These are phyloP conservation scores for Sabuloglossum arenarium DNA, from an alignment of 495 filamentous ascomycete genomes.

Conservation along the genomic window DNA sequence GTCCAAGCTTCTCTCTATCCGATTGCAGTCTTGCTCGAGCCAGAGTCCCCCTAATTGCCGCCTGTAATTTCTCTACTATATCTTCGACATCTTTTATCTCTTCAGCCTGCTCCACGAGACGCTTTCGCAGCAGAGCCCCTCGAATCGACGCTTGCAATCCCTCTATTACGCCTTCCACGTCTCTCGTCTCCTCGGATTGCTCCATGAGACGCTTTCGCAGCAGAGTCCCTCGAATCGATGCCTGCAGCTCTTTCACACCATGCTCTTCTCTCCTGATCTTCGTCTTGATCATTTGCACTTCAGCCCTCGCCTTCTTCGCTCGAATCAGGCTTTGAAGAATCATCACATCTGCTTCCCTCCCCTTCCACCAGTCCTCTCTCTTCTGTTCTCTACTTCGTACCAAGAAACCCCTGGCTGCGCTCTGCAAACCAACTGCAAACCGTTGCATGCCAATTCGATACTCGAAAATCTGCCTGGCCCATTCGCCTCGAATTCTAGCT, in stretches of 20 bases:
- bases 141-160: conserved; percentile 35
- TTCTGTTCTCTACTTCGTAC: conserved; percentile 39
- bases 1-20: conserved; percentile 29
- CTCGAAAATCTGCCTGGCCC: conserved; percentile 51
- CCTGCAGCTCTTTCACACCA: conserved; percentile 36
- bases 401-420: conserved; percentile 58
- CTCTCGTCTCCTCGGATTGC: conserved; percentile 29
- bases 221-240: conserved; percentile 38
- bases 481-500: conserved; percentile 59
- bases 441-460: conserved; percentile 60
- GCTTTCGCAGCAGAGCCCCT: conserved; percentile 33
- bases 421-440: conserved; percentile 61
- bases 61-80: conserved; percentile 20
- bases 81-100: conserved; percentile 18
- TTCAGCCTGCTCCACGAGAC: conserved; percentile 28
- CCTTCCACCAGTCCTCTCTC: conserved; percentile 45
- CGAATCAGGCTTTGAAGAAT: conserved; percentile 69
- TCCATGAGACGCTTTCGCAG: conserved; percentile 25
- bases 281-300: conserved; percentile 41
- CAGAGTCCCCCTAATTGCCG: conserved; percentile 12
- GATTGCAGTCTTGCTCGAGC: conserved; percentile 7
- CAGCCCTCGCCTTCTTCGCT: conserved; percentile 48
- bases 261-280: conserved; percentile 34
- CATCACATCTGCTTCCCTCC: conserved; percentile 49
- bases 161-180: conserved; percentile 12